Base-by-base conservation (phyloP, 352 stramenopile species). In the Phytophthora sojae region DNA sequence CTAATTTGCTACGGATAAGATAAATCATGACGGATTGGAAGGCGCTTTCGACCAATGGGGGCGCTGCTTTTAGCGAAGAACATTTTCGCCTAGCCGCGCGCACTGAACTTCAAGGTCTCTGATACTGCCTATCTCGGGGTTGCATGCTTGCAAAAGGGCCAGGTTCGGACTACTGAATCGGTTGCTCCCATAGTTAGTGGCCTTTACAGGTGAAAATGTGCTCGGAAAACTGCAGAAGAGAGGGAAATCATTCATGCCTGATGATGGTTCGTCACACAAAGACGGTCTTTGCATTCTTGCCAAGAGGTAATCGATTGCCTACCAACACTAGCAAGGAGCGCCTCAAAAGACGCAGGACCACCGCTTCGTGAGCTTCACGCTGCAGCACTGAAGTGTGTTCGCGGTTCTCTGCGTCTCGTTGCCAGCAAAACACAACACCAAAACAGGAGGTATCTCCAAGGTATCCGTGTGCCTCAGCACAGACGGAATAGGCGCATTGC, bases 61-160 rank as follows among this genome's bases (percentile, higher is more conserved):
- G 17, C 1, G 15, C 19, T 11, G 26, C 62, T 57, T 63, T 67
- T 30, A 57, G 56, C 56, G 66, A 65, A 69, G 54, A 77, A 77
- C 50, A 21, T 37, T 64, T 61, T 29, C 47, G 19, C 71, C 55
- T 67, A 69, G 30, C 64, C 64, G 21, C 65, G 32, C 11, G 60
- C 23, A 57, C 70, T 74, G 59, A 73, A 71, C 70, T 77, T 77
- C 59, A 74, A 77, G 11, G 35, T 70, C 61, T 15, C 45, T 17
- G 37, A 44, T 17, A 44, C 14, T 17, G 37, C 37, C 14, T 23
- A 7, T 52, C 12, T n/a, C 2, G 45, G 6, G n/a, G n/a, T 14
- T 25, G n/a, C 3, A 52, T 51, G 44, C 44, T 25, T 51, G n/a
- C 44, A 23, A 26, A 51, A 9, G 19, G 45, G 45, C 2, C 44